Conservation (phyloP, 2,329 filamentous ascomycete species). For the Beauveria brongniartii region DNA sequence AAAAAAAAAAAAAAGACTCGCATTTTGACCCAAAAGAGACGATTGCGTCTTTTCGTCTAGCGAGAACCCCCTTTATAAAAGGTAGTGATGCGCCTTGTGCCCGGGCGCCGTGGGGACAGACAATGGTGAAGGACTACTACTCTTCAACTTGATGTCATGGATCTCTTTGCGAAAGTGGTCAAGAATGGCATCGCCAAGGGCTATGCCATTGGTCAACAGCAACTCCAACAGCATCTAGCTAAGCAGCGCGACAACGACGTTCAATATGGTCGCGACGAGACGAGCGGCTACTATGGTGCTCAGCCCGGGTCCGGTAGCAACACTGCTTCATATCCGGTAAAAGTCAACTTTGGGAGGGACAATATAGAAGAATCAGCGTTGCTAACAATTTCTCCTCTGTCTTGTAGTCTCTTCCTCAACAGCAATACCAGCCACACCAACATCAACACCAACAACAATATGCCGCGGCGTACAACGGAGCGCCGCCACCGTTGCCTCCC, state of each 20-base stretch:
- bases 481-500: neutral
- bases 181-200: constrained; percentile 14
- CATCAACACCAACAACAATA: neutral
- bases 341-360: neutral
- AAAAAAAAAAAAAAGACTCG: neutral
- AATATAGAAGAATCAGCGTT: neutral
- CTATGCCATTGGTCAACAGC: constrained; percentile 14
- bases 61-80: neutral
- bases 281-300: neutral
- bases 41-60: neutral
- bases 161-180: constrained; percentile 12
- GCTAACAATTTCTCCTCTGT: neutral
- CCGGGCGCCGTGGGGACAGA: neutral
- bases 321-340: neutral
- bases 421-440: neutral
- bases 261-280: neutral
- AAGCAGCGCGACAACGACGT: constrained; percentile 7
- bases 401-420: neutral
- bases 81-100: neutral
- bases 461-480: neutral
- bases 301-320: neutral
- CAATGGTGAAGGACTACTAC: no score
- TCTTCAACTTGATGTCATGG: constrained; percentile 7
- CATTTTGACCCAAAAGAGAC: neutral
- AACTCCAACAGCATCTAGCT: constrained; percentile 13